Conservation (phyloP, 129 eudicot genomes). For the Logfia minima region DNA sequence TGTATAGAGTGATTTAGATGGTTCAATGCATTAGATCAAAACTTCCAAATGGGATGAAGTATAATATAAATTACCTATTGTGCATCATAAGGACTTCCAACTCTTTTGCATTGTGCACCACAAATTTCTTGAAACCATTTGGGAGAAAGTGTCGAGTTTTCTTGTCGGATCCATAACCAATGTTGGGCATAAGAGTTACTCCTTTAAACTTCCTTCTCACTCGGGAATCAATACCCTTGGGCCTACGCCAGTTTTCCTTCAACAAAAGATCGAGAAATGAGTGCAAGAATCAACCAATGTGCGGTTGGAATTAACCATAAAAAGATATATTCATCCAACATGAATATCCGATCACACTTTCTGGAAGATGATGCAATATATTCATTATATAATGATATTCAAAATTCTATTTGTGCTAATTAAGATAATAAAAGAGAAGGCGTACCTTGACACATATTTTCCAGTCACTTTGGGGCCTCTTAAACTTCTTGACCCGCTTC, state of each 20-base stretch:
- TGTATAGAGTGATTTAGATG: too few species aligned
- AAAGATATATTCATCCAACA: too few species aligned
- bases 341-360: too few species aligned
- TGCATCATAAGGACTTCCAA: slow-evolving; percentile 56
- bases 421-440: neutral
- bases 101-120: slow-evolving; percentile 50
- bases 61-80: slow-evolving; percentile 32
- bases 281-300: neutral
- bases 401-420: too few species aligned
- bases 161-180: slow-evolving; percentile 48
- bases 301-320: too few species aligned
- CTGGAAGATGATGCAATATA: too few species aligned
- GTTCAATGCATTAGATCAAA: too few species aligned
- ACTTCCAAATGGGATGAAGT: neutral
- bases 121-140: slow-evolving; percentile 52
- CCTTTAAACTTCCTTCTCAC: slow-evolving; percentile 38
- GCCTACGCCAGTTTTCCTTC: slow-evolving; percentile 51
- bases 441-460: slow-evolving; percentile 47
- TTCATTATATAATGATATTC: too few species aligned
- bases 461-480: slow-evolving; percentile 60
- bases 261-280: neutral
- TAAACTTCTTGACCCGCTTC: slow-evolving; percentile 64
- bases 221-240: slow-evolving; percentile 32
- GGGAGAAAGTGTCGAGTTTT: slow-evolving; percentile 50
- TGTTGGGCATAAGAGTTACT: slow-evolving; percentile 46